Conservation (phyloP, 306 rosid species). For the Sindora glabra region DNA sequence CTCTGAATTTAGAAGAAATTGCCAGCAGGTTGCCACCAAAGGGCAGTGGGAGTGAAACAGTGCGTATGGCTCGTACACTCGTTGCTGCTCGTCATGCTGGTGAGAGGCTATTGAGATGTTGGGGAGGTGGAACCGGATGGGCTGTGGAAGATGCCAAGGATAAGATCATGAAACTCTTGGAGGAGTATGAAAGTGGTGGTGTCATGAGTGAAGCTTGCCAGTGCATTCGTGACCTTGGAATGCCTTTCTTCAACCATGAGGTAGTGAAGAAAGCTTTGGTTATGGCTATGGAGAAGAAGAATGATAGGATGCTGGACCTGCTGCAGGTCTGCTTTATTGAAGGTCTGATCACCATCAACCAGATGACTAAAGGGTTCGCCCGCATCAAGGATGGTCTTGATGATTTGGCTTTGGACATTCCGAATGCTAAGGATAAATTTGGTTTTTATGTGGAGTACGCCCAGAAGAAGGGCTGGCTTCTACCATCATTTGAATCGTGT, state of each 20-base stretch:
- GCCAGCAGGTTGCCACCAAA: conserved; percentile 52
- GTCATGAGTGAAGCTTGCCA: conserved; percentile 86
- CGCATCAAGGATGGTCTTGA: conserved; percentile 84
- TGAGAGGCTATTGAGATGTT: conserved; percentile 88
- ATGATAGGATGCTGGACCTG: conserved; percentile 75
- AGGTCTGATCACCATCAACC: conserved; percentile 86
- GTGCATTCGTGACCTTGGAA: conserved; percentile 85
- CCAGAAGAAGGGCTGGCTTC: conserved; percentile 64
- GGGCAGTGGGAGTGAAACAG: conserved; percentile 77
- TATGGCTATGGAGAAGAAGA: conserved; percentile 99
- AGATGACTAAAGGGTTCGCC: conserved; percentile 87
- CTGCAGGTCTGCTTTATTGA: conserved; percentile 84
- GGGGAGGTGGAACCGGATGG: conserved; percentile 99
- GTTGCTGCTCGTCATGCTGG: conserved; percentile 95
- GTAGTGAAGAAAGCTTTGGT: conserved; percentile 94
- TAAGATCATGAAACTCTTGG: conserved; percentile 82
- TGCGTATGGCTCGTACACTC: conserved; percentile 70
- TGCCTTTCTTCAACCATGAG: conserved; percentile 99
- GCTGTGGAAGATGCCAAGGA: conserved; percentile 99
- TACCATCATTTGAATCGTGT: conserved; percentile 50
- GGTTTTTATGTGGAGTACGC: conserved; percentile 68
- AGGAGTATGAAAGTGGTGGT: conserved; percentile 90
- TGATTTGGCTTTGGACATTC: conserved; percentile 93
- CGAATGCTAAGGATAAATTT: conserved; percentile 72
- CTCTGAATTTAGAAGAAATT: conserved; percentile 84